Percentiles rank a stretch among this genome's conserved stretches.
These are phyloP conservation scores for Psilocybe mexicana DNA, from an alignment of 1,284 basidiomycete genomes.

Conservation along the genomic window DNA sequence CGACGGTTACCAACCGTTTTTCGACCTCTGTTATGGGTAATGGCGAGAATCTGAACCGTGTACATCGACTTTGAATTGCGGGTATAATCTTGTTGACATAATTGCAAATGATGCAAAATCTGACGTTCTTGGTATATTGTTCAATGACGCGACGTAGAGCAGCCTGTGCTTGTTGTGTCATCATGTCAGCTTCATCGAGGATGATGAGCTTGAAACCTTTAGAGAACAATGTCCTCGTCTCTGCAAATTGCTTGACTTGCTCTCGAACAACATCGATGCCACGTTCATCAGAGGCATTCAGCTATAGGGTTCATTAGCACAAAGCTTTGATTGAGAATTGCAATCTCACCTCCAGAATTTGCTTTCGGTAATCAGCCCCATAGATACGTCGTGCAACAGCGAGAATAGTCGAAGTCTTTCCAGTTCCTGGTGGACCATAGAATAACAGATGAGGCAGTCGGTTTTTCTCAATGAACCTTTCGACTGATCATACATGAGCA, in stretches of 20 bases:
- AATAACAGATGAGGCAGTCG: constrained; percentile 94
- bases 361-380: constrained; percentile 79
- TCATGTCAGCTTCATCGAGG: constrained; percentile 99
- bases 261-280: constrained; percentile 98
- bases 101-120: constrained; percentile 99
- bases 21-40: constrained; percentile 87
- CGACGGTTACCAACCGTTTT: constrained; percentile 77
- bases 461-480: constrained; percentile 95
- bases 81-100: constrained; percentile 99
- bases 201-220: constrained; percentile 98
- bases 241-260: constrained; percentile 98
- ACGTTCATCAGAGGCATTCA: constrained; percentile 97
- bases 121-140: constrained; percentile 97
- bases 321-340: neutral
- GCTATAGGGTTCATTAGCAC: constrained; percentile 40
- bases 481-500: constrained; percentile 57
- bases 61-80: constrained; percentile 98
- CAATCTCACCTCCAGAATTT: constrained; percentile 85
- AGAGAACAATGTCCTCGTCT: constrained; percentile 89
- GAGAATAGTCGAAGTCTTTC: constrained; percentile 97
- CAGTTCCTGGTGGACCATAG: constrained; percentile 97
- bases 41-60: constrained; percentile 97
- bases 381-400: constrained; percentile 95
- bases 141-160: constrained; percentile 97
- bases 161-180: constrained; percentile 97